phyloP scores from a whole-genome alignment of 108 stramenopile species.

The Epithemia pelagica region DNA sequence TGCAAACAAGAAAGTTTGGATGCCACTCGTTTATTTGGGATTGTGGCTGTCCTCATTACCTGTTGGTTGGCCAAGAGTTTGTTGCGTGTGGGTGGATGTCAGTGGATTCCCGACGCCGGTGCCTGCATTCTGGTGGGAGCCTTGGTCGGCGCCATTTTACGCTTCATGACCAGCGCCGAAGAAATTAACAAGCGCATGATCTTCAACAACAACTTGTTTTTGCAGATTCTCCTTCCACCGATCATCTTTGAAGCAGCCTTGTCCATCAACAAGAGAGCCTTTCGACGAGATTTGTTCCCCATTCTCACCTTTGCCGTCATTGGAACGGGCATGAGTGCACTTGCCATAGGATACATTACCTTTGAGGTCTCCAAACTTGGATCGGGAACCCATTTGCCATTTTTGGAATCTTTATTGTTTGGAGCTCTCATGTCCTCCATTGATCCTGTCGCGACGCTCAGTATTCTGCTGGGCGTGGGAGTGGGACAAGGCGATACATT shows the following conservation, averaged over 20 bases:
- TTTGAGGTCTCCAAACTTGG: slow-evolving; percentile 36
- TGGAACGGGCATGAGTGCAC: slow-evolving; percentile 63
- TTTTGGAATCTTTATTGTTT: slow-evolving; percentile 74
- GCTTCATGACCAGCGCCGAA: slow-evolving; percentile 20
- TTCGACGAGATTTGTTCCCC: slow-evolving; percentile 63
- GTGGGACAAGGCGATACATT: slow-evolving; percentile 69
- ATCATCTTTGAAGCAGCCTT: slow-evolving; percentile 84
- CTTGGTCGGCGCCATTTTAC: slow-evolving; percentile 29
- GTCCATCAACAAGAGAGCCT: slow-evolving; percentile 62
- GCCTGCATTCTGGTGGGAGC: slow-evolving; percentile 73
- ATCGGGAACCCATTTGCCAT: slow-evolving; percentile 31
- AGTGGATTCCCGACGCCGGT: slow-evolving; percentile 77
- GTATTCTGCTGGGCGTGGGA: slow-evolving; percentile 68
- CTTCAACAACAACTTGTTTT: slow-evolving; percentile 80
- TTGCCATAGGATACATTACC: slow-evolving; percentile 58
- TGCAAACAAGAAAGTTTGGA: slow-evolving; percentile 40
- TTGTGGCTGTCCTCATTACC: slow-evolving; percentile 62
- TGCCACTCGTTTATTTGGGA: slow-evolving; percentile 48
- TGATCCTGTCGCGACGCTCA: slow-evolving; percentile 82
- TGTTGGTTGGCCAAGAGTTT: slow-evolving; percentile 63
- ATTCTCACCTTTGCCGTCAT: slow-evolving; percentile 73
- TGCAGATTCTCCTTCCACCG: slow-evolving; percentile 77
- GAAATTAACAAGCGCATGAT: slow-evolving; percentile 34
- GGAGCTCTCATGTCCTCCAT: slow-evolving; percentile 85
- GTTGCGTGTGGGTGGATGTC: slow-evolving; percentile 37